Evolutionary conservation across 2,329 filamentous ascomycete genomes (phyloP), one percentile per base, ranked within the genome.

Genomic region (Cladobotryum protrusum): DNA sequence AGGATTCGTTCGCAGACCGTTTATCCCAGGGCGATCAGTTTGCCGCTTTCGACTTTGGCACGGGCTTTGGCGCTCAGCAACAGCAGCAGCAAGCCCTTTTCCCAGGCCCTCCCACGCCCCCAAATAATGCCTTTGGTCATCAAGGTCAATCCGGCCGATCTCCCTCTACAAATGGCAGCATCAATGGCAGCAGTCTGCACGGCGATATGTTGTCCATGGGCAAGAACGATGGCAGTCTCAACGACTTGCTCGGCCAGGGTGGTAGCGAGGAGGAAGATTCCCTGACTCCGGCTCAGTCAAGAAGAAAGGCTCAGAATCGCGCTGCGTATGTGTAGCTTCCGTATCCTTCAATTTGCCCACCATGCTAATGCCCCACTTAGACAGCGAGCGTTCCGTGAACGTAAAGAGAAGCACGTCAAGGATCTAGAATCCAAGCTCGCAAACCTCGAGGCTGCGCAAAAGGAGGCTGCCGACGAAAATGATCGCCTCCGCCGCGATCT

Each of bases 381-480:
- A 43, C 93, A 97, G 77, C 86, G 92, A 60, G 92, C 93, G 32
- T 97, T 97, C 68, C 89, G 92, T 53, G 92, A 97, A 69, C 86
- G 92, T 59, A 97, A 97, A 69, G 92, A 97, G 67, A 86, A 85
- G 51, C 91, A 95, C 63, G 90, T 97, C 55, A 91, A 91, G 66
- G 90, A 97, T 54, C 83, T 97, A 19, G 91, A 97, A 69, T 81
- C 83, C 50, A 93, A 95, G 66, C 82, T 97, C 24, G 85, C 81
- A 45, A 77, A 75, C 44, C 81, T 96, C 32, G 86, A 95, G 64
- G 82, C 83, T 52, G 82, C 84, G 45, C 86, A 88, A 46, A 79
- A 83, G 49, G 78, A 81, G 33, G 79, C 93, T 0, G 79, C 84
- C 37, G 81, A 84, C 41, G 91, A 96, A 66, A 96, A 96, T 63